Evolutionary conservation across 169 alveolate species (phyloP).

Genomic region (Perkinsus chesapeaki): DNA sequence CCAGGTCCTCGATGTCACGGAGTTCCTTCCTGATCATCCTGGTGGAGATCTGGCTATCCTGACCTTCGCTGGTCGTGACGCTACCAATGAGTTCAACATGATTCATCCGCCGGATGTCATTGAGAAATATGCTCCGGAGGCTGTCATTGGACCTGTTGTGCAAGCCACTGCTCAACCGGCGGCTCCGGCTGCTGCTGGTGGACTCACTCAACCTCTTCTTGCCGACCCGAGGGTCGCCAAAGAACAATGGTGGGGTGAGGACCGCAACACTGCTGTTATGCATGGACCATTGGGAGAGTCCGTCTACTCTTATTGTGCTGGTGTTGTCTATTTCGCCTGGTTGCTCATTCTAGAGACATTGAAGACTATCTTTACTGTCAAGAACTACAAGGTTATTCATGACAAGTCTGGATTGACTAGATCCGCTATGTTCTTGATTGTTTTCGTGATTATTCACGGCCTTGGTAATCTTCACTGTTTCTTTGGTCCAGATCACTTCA

Average conservation of each 20-base stretch:
- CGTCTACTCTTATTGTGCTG: neutral
- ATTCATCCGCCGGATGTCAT: conserved; percentile 29
- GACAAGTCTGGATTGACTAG: conserved; percentile 35
- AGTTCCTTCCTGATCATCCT: conserved; percentile 45
- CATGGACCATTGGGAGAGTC: neutral
- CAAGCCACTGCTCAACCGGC: neutral
- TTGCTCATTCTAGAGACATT: neutral
- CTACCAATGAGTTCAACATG: conserved; percentile 7
- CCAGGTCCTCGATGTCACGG: conserved; percentile 48
- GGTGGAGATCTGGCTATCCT: conserved; percentile 48
- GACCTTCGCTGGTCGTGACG: conserved; percentile 37
- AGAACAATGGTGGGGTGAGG: conserved; percentile 11
- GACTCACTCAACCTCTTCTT: neutral
- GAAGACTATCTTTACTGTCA: conserved; percentile 6
- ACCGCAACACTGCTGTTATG: neutral
- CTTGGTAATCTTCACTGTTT: conserved; percentile 35
- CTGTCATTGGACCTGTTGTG: neutral
- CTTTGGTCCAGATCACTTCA: conserved; percentile 39
- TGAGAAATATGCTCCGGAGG: conserved; percentile 28
- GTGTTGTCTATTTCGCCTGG: neutral
- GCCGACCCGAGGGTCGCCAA: neutral
- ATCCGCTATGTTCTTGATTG: conserved; percentile 31
- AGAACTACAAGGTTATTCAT: conserved; percentile 21
- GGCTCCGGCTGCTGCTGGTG: conserved; percentile 2
- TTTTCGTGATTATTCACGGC: conserved; percentile 37